Evolutionary conservation across 257 asterid genomes (phyloP).

Genomic region (Cynanchum wilfordii): DNA sequence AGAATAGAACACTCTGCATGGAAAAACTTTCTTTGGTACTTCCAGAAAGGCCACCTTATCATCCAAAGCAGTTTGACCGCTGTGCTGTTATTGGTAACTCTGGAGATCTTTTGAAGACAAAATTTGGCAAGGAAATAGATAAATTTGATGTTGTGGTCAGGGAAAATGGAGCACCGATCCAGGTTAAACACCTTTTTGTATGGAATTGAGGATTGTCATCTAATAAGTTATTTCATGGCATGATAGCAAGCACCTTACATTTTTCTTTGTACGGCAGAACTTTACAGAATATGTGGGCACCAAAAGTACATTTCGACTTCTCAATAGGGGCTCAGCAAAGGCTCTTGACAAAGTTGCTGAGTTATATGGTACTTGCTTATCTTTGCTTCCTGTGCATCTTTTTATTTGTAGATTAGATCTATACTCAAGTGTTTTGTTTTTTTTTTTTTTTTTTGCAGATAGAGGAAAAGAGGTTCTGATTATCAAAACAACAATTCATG

Average conservation of each 20-base stretch:
- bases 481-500: constrained; percentile 91
- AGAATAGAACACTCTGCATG: constrained; percentile 77
- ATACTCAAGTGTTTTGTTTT: constrained; percentile 23
- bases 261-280: constrained; percentile 48
- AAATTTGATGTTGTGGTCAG: constrained; percentile 73
- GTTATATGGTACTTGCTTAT: constrained; percentile 65
- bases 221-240: constrained; percentile 1
- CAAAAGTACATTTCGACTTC: constrained; percentile 93
- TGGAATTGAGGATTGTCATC: constrained; percentile 1
- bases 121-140: constrained; percentile 88
- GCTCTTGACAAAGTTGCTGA: constrained; percentile 99
- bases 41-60: constrained; percentile 74
- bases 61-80: constrained; percentile 69
- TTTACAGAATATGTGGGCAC: constrained; percentile 80
- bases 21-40: constrained; percentile 91
- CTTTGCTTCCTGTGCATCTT: constrained; percentile 20
- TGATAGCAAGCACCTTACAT: constrained; percentile 16
- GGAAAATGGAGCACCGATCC: constrained; percentile 97
- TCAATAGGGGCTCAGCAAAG: constrained; percentile 97
- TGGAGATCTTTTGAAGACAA: constrained; percentile 86
- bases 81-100: constrained; percentile 99
- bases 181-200: constrained; percentile 38
- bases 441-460: constrained; percentile 39
- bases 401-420: constrained; percentile 1
- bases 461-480: constrained; percentile 87